These are phyloP conservation scores for Meripilus lineatus DNA, from an alignment of 1,284 basidiomycete genomes.

Conservation along the genomic window DNA sequence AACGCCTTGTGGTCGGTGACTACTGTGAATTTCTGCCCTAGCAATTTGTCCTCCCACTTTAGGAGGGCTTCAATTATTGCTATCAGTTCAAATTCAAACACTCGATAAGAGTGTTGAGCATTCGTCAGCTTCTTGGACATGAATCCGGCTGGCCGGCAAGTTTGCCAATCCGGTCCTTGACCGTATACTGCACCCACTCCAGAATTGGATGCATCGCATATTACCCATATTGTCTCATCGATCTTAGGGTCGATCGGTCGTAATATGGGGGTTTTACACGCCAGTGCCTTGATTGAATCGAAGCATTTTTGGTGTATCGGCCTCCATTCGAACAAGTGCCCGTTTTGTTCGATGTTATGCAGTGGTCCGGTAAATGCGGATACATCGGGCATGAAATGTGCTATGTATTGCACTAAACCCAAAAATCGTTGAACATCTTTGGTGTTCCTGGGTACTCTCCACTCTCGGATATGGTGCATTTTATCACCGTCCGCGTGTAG, in stretches of 20 bases:
- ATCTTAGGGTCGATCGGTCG: no score
- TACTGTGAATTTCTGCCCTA: constrained; percentile 24
- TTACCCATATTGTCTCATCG: constrained; percentile 39
- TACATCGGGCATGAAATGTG: constrained; percentile 34
- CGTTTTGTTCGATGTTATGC: constrained; percentile 12
- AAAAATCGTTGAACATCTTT: constrained; percentile 37
- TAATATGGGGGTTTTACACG: constrained; percentile 27
- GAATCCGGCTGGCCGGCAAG: constrained; percentile 30
- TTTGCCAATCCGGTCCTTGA: no score
- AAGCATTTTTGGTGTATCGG: constrained; percentile 32
- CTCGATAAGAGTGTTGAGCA: constrained; percentile 31
- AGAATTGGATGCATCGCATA: constrained; percentile 35
- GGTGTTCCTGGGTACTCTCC: no score
- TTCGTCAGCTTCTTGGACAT: constrained; percentile 33
- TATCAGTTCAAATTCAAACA: constrained; percentile 31
- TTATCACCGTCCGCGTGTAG: constrained; percentile 27
- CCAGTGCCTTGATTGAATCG: constrained; percentile 29
- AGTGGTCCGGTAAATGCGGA: constrained; percentile 24
- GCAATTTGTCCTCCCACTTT: constrained; percentile 30
- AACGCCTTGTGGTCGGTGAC: constrained; percentile 36
- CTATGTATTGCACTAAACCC: constrained; percentile 35
- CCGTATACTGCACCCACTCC: constrained; percentile 35
- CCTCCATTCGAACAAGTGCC: constrained; percentile 16
- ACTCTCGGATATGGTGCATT: constrained; percentile 17
- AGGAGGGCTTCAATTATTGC: constrained; percentile 32